Conservation (phyloP, 352 stramenopile genomes). For the Phytophthora cactorum region DNA sequence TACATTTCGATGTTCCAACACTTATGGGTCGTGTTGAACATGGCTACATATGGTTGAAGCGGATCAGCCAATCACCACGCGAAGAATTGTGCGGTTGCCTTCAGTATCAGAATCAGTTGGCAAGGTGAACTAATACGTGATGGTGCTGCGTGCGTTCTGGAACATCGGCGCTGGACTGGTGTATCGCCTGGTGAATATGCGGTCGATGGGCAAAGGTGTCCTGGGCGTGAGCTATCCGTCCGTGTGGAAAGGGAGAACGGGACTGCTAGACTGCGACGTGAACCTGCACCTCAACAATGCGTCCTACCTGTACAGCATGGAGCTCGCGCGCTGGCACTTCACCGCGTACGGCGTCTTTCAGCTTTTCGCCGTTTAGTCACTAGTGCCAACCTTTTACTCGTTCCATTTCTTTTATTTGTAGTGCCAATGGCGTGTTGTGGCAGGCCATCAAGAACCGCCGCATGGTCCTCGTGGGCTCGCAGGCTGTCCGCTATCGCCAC, state of each 20-base stretch:
- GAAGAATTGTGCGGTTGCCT: conserved; percentile 14
- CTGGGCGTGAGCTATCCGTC: conserved; percentile 70
- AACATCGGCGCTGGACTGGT: conserved; percentile 66
- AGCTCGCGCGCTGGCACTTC: conserved; percentile 88
- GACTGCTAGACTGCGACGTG: conserved; percentile 81
- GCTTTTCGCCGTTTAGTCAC: background rate
- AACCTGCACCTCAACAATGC: conserved; percentile 91
- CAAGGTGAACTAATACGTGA: conserved; percentile 14
- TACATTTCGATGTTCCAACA: no score
- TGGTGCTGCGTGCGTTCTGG: conserved; percentile 79
- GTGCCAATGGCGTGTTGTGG: conserved; percentile 56
- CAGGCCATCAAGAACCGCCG: conserved; percentile 67
- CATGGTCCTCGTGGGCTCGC: conserved; percentile 67
- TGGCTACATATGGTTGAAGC: conserved; percentile 32
- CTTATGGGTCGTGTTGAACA: no score
- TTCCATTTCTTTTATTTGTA: conserved; percentile 17
- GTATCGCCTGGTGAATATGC: conserved; percentile 63
- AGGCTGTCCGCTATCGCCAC: conserved; percentile 69
- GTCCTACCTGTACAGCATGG: conserved; percentile 83
- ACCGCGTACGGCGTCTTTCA: conserved; percentile 47
- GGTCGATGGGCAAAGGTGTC: conserved; percentile 47
- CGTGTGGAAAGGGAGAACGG: conserved; percentile 69
- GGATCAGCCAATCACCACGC: conserved; percentile 13
- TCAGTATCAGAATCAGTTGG: background rate
- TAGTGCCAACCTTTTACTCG: conserved; percentile 4